A percentile compares a stretch with the other conserved stretches of the same genome.
phyloP scores from a whole-genome alignment of 805 yeast species.

The Yueomyces sinensis region DNA sequence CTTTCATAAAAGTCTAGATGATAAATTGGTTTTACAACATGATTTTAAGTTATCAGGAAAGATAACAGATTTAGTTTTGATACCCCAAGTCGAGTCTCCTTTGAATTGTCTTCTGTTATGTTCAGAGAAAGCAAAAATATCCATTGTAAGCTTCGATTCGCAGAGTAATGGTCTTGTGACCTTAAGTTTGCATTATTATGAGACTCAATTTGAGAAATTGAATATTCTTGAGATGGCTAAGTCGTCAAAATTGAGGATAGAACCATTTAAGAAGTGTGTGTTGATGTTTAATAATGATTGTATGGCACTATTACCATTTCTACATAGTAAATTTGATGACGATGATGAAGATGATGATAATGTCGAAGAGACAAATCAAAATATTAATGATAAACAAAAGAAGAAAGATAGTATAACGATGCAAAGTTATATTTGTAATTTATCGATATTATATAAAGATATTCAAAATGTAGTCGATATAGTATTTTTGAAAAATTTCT shows the following conservation, averaged over 20 bases:
- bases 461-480: constrained; percentile 56
- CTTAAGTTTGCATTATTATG: constrained; percentile 76
- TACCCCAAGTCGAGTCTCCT: constrained; percentile 34
- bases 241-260: constrained; percentile 39
- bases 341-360: constrained; percentile 2
- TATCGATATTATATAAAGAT: constrained; percentile 40
- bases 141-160: constrained; percentile 60
- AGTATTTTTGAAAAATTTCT: constrained; percentile 57
- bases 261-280: constrained; percentile 46
- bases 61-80: constrained; percentile 41
- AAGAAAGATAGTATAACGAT: constrained; percentile 2
- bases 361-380: constrained; percentile 8
- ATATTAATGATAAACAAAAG: neutral
- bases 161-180: constrained; percentile 45
- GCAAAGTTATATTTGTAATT: constrained; percentile 44
- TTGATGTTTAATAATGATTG: constrained; percentile 51
- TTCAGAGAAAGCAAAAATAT: constrained; percentile 65
- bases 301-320: constrained; percentile 53
- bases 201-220: constrained; percentile 42
- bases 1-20: constrained; percentile 10
- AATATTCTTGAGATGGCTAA: constrained; percentile 25
- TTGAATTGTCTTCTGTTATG: constrained; percentile 52
- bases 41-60: constrained; percentile 65
- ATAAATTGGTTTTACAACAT: constrained; percentile 29
- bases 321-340: neutral